These are phyloP conservation scores for Vigna reflexopilosa DNA, from an alignment of 306 rosid species.

Conservation along the genomic window DNA sequence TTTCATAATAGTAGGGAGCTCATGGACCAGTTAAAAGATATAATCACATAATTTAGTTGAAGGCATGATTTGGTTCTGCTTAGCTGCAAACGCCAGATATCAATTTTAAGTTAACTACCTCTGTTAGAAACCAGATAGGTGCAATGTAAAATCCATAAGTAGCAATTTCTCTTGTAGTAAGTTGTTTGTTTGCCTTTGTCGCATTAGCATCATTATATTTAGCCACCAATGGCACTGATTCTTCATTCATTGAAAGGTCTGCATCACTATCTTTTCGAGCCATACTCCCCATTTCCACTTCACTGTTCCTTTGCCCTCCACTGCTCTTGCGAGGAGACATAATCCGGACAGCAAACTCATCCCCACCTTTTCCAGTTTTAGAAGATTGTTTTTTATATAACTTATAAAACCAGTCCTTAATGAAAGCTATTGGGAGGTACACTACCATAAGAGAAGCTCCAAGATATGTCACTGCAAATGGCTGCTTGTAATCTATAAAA, in stretches of 20 bases:
- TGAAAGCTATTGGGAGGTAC: slow-evolving; percentile 90
- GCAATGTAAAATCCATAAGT: slow-evolving; percentile 89
- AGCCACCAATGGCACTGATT: slow-evolving; percentile 71
- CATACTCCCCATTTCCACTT: slow-evolving; percentile 62
- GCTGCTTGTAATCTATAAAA: slow-evolving; percentile 87
- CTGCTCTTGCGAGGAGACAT: slow-evolving; percentile 55
- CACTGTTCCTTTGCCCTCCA: slow-evolving; percentile 59
- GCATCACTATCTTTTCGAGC: slow-evolving; percentile 72
- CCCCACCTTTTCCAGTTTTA: slow-evolving; percentile 60
- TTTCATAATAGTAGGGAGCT: not conserved
- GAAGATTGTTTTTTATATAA: slow-evolving; percentile 65
- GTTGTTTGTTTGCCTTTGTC: slow-evolving; percentile 58
- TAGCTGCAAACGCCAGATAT: slow-evolving; percentile 15
- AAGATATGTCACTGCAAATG: slow-evolving; percentile 95
- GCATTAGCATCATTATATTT: slow-evolving; percentile 58
- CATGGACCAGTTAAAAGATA: not conserved
- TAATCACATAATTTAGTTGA: slow-evolving; percentile 20
- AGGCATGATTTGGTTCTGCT: slow-evolving; percentile 30
- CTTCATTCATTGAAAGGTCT: slow-evolving; percentile 61
- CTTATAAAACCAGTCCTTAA: slow-evolving; percentile 87
- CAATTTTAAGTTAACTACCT: slow-evolving; percentile 62
- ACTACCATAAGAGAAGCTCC: slow-evolving; percentile 99
- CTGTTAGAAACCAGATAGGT: slow-evolving; percentile 94
- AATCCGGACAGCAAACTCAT: slow-evolving; percentile 47
- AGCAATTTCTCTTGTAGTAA: slow-evolving; percentile 75